phyloP scores from a whole-genome alignment of 495 filamentous ascomycete species.

The Corynascus novoguineensis region DNA sequence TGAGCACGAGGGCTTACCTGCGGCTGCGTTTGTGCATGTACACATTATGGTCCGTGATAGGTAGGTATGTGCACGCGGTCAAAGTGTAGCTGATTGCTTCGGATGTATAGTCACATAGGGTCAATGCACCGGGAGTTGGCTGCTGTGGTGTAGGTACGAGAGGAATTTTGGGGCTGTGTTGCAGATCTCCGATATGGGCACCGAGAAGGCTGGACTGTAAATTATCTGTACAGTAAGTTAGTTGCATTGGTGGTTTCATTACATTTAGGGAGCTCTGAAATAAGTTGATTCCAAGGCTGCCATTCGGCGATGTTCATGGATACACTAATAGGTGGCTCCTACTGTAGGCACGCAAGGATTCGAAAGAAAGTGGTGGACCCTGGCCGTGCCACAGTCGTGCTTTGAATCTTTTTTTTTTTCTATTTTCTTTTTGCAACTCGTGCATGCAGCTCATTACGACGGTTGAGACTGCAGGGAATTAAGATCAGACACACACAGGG shows the following conservation, averaged over 20 bases:
- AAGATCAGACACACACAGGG: background rate
- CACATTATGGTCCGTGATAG: background rate
- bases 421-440: background rate
- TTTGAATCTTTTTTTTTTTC: background rate
- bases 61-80: background rate
- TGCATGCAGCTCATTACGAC: background rate
- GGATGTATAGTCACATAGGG: background rate
- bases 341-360: too few relatives aligned
- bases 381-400: background rate
- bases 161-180: background rate
- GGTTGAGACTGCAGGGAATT: background rate
- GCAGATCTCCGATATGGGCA: conserved; percentile 2
- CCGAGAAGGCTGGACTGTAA: background rate
- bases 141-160: too few relatives aligned
- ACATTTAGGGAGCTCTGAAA: conserved; percentile 7
- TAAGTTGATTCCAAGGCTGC: background rate
- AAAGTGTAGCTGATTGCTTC: background rate
- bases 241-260: background rate
- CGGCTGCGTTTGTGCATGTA: background rate
- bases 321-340: background rate
- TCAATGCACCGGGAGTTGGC: background rate
- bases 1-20: too few relatives aligned
- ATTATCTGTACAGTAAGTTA: background rate
- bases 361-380: background rate
- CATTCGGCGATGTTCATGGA: background rate